Evolutionary conservation across 2,329 filamentous ascomycete species (phyloP), one percentile per base, ranked within the genome.

Genomic region (Myriosclerotinia duriaeana): DNA sequence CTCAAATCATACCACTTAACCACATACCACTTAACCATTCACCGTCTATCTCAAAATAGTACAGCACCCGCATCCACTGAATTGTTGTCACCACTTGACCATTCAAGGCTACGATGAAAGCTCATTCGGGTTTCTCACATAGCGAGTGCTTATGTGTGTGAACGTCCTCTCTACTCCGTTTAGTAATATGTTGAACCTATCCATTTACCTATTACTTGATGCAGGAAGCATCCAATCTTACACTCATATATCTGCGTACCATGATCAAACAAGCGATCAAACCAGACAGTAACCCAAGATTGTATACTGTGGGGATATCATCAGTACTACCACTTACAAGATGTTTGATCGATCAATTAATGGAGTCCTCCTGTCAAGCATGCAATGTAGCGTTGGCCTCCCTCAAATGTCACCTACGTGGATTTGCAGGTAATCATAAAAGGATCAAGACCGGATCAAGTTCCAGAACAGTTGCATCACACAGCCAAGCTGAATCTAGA

Each of bases 371-470:
- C 14, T 34, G 26, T 34, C 40, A 30, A 17, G 3, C 40, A 59
- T 36, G 55, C 55, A 59, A n/a, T 46, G 40, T n/a, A n/a, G 26
- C 36, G 55, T 34, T 59, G 55, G 55, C 55, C 55, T 36, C 3
- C 11, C n/a, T 46, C 22, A n/a, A 15, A n/a, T 15, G 26, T n/a
- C 17, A 34, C 26, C 17, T 46, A 59, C 42, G 55, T 59, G 55
- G 55, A 59, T 46, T 46, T 59, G 55, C 6, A 36, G 17, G 20
- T n/a, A 26, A 14, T 34, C 40, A 34, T 34, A 5, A 34, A 34
- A 34, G 30, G 30, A 6, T 34, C 30, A 34, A 34, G 30, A 20
- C 42, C 15, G 17, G n/a, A 20, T 26, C n/a, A 38, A 20, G 36
- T 42, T 56, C 12, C 22, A 3, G 7, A 56, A 53, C 14, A 2